Evolutionary conservation across 2,329 filamentous ascomycete genomes (phyloP).

Genomic region (Tothia fuscella): DNA sequence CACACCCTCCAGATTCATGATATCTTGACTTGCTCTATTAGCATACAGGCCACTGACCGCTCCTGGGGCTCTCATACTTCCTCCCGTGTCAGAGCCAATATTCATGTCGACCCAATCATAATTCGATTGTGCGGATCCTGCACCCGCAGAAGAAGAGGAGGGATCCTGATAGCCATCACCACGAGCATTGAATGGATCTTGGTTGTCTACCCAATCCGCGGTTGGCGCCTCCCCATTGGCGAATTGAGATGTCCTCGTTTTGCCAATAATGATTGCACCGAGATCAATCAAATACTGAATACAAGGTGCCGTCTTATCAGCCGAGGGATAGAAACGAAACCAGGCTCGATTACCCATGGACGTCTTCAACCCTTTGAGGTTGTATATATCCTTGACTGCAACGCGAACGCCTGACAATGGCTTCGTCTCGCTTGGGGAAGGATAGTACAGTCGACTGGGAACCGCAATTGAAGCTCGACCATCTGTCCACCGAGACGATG

Average conservation of each 20-base stretch:
- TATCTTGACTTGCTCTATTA: constrained; percentile 36
- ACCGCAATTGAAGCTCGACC: constrained; percentile 33
- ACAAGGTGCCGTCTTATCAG: constrained; percentile 35
- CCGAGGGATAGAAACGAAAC: constrained; percentile 38
- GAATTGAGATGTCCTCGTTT: constrained; percentile 35
- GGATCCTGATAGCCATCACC: constrained; percentile 36
- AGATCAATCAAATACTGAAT: constrained; percentile 43
- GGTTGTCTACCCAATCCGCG: constrained; percentile 38
- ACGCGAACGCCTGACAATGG: constrained; percentile 51
- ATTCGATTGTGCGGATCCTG: constrained; percentile 31
- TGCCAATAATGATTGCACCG: constrained; percentile 41
- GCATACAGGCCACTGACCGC: constrained; percentile 39
- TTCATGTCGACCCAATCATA: constrained; percentile 40
- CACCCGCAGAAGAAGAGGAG: constrained; percentile 35
- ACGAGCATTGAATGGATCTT: constrained; percentile 31
- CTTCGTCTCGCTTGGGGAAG: constrained; percentile 35
- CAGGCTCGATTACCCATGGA: constrained; percentile 48
- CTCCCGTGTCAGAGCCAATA: constrained; percentile 39
- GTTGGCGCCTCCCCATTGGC: constrained; percentile 37
- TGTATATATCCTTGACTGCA: constrained; percentile 51
- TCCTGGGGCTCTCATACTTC: constrained; percentile 38
- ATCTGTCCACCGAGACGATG: not conserved
- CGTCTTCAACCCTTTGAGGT: constrained; percentile 45
- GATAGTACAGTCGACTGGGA: constrained; percentile 49
- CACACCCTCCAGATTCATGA: constrained; percentile 35